Evolutionary conservation across 2,329 filamentous ascomycete genomes (phyloP), one percentile per base, ranked within the genome.

Genomic region (Hymenoscyphus fructigenus): DNA sequence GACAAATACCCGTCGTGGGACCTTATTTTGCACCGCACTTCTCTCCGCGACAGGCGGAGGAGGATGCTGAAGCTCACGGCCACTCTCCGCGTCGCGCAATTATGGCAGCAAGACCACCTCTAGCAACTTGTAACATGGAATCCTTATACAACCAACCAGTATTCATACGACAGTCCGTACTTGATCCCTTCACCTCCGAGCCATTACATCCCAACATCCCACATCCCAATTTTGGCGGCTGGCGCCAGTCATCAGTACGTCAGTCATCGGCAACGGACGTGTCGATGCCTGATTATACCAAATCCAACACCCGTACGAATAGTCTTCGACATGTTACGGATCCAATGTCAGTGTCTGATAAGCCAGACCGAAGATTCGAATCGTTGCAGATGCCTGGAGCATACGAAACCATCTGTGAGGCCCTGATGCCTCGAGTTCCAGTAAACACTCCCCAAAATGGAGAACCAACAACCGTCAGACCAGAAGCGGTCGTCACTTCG

Each of bases 71-170:
- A n/a, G 80, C 81, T 6, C 88, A 91, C 72, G 79, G 84, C 1
- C 88, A 91, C 70, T 90, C 88, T 0, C 88, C 88, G 23, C 81
- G 82, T 26, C 78, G 78, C 62, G 56, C 55, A 74, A 17, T 62
- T 58, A 59, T 65, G 62, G 28, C 61, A 63, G 57, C 66, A 17
- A 38, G 58, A 28, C 66, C 59, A 67, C 70, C 53, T 65, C 10
- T 50, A 15, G 69, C 64, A 69, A 65, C 61, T 71, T 32, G n/a
- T 20, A 50, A 47, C 32, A 59, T 63, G 38, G 61, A 57, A n/a
- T 32, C 38, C 32, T 70, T 47, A 66, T 71, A 57, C 28, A 58
- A 29, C 47, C 57, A 32, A 55, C 63, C 66, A 28, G 57, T 62
- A n/a, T 73, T 72, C 50, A 71, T 72, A 34, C 72, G 75, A 65